Base-by-base conservation (phyloP, 139 green algal genomes). In the Nannochloris sp. region DNA sequence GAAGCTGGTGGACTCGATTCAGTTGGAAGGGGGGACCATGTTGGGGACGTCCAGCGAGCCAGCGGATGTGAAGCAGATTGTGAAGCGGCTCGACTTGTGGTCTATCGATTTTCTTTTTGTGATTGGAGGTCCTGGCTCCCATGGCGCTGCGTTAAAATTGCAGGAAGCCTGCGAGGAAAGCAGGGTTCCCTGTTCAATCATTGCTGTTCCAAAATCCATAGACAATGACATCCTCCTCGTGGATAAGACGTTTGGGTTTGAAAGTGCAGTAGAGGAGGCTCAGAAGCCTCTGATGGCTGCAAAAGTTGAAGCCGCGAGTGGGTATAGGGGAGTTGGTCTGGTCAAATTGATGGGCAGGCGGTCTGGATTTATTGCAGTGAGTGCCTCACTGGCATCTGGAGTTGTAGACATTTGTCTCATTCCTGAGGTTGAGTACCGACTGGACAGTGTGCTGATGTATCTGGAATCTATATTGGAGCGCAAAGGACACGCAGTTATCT, bases 71-170 rank as follows among this genome's bases (percentile, higher is more conserved):
- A 79, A 78, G 54, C 84, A 91, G 67, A 96, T 99, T 61, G 89
- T 98, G 7, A 95, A 96, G 75, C 74, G 80, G 27, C 82, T 98
- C 25, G 85, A 96, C 71, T 86, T 96, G 73, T 91, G 86, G 80
- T 93, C 88, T 40, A 83, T 98, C 16, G 90, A 98, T 76, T 93
- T 97, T 82, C 72, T 97, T 18, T 95, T 95, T 70, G 87, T 96
- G 36, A 84, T 97, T 31, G 90, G 90, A 12, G 91, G 89, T 68
- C 91, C 92, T 60, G 91, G 91, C 11, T 87, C 86, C 61, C 91
- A 94, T 58, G 84, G 84, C 5, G 88, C 76, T 8, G 88, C 87
- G 3, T 71, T 85, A 24, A 82, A 82, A 40, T 91, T 95, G 61
- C 64, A 84, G 58, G 53, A 74, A 23, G 78, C 93, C 74, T 71